These are phyloP conservation scores for Botrytis deweyae DNA, from an alignment of 2,329 filamentous ascomycete genomes.

Conservation along the genomic window DNA sequence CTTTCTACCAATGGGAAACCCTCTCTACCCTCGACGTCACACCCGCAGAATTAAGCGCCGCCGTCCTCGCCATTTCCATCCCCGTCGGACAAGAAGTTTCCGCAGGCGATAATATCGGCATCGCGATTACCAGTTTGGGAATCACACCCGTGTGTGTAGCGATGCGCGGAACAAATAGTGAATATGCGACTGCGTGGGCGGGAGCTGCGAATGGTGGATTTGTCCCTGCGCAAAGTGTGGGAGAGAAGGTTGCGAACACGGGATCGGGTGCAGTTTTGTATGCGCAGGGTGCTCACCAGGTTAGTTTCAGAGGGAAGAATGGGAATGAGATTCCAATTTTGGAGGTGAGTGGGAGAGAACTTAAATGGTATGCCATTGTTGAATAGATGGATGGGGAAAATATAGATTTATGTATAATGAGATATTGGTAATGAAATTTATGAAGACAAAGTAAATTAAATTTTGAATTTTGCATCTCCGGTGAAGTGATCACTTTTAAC, in stretches of 20 bases:
- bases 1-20: constrained; percentile 31
- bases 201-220: constrained; percentile 4
- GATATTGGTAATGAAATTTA: not conserved
- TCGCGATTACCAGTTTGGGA: constrained; percentile 28
- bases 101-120: constrained; percentile 28
- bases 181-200: constrained; percentile 2
- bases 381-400: not conserved
- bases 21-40: constrained; percentile 24
- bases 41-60: constrained; percentile 15
- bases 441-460: not conserved
- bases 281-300: constrained; percentile 25
- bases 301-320: constrained; percentile 2
- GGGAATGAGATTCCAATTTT: not conserved
- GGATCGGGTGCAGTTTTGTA: constrained; percentile 26
- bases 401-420: not conserved
- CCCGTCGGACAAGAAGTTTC: constrained; percentile 22
- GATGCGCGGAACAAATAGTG: not conserved
- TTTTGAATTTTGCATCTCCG: not conserved
- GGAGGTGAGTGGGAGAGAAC: not conserved
- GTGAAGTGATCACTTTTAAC: not conserved
- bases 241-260: not conserved
- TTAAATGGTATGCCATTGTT: constrained; percentile 12
- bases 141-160: constrained; percentile 27
- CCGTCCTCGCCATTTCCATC: constrained; percentile 23
- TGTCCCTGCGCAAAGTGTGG: constrained; percentile 5